These are phyloP conservation scores for Gleditsia sinensis DNA, from an alignment of 306 rosid species.

Conservation along the genomic window DNA sequence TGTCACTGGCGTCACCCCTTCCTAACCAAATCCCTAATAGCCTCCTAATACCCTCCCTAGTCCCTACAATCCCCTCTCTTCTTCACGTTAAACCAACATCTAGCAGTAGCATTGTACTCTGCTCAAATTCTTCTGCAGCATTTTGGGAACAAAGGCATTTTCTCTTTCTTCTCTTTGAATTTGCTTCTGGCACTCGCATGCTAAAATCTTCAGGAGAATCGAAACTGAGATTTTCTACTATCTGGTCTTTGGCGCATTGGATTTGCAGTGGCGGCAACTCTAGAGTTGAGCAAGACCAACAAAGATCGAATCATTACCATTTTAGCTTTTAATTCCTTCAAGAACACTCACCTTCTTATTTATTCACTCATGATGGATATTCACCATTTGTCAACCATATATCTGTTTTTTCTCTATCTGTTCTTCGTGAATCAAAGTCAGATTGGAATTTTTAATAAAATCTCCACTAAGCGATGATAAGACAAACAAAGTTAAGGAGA, in stretches of 20 bases:
- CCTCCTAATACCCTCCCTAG: too few species aligned
- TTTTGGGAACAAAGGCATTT: too few species aligned
- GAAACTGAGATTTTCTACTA: slow-evolving; percentile 59
- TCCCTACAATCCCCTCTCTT: too few species aligned
- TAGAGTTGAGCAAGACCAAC: slow-evolving; percentile 62
- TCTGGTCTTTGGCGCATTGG: slow-evolving; percentile 52
- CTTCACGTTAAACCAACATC: too few species aligned
- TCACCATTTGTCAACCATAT: neutral
- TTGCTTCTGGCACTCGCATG: neutral
- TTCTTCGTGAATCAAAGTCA: too few species aligned
- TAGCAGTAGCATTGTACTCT: too few species aligned
- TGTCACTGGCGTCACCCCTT: too few species aligned
- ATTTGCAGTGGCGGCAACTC: slow-evolving; percentile 49
- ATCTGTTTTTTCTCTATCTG: slow-evolving; percentile 35
- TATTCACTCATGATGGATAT: slow-evolving; percentile 69
- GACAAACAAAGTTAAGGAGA: too few species aligned
- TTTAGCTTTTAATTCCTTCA: slow-evolving; percentile 55
- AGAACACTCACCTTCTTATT: slow-evolving; percentile 64
- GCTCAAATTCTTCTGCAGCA: too few species aligned
- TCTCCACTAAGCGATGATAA: too few species aligned
- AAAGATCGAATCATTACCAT: slow-evolving; percentile 56
- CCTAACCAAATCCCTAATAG: too few species aligned
- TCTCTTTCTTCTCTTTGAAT: neutral
- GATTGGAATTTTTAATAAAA: too few species aligned
- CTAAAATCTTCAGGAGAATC: neutral